Evolutionary conservation across 2,329 filamentous ascomycete species (phyloP), one percentile per base, ranked within the genome.

Genomic region (Arthrobotrys sphaeroides): DNA sequence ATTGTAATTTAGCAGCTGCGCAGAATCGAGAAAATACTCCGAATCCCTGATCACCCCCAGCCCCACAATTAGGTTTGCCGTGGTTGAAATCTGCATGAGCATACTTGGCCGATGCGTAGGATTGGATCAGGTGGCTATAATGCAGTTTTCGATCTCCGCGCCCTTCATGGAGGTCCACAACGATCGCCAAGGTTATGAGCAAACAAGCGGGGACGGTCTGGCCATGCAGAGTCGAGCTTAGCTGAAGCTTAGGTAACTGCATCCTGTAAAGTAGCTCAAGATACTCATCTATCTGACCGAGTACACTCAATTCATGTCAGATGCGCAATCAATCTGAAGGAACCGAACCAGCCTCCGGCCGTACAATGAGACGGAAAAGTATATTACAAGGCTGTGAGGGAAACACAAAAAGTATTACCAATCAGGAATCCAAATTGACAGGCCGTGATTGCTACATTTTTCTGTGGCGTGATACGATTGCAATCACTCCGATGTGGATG

Each of bases 161-260:
- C 20, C 22, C 20, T 24, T 22, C 33, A 51, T 33, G 7, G 36
- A 51, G 26, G 3, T 36, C 33, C 38, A 51, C 28, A 20, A 5
- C 28, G 42, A 69, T 69, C 65, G 65, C 65, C 65, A 69, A 61
- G 65, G 5, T 53, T 16, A 7, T 2, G 42, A 22, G 2, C 26
- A 1, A 4, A 13, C 51, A 12, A 33, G 26, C n/a, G 6, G 13
- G 43, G 55, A n/a, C 5, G 36, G 49, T 67, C 36, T 55, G n/a
- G 33, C 61, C 61, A 40, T 66, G 26, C 61, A 20, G 6, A 36
- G 6, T n/a, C 38, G 16, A 36, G 28, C 28, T 38, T 55, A 33
- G 36, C 13, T 18, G 20, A 22, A 31, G 10, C 7, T 26, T 33
- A 59, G 26, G 10, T 26, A 13, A 16, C 22, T 59, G 53, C 33